Conservation (phyloP, 2,329 filamentous ascomycete species). For the Zopfia rhizophila region DNA sequence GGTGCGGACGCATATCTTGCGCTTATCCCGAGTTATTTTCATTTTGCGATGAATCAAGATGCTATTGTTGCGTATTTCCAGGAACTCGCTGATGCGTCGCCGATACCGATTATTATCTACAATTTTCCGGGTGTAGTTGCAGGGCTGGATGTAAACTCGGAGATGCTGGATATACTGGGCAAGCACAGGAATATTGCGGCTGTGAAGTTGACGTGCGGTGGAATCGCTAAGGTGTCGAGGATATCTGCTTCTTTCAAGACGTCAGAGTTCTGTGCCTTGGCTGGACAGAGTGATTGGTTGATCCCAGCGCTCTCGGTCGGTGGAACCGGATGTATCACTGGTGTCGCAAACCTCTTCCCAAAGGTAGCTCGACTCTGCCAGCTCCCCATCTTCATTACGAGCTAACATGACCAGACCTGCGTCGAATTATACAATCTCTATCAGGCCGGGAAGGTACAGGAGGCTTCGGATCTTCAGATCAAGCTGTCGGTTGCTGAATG, state of each 20-base stretch:
- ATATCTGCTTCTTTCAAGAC: slow-evolving; percentile 50
- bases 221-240: slow-evolving; percentile 56
- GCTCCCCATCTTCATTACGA: not conserved
- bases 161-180: slow-evolving; percentile 48
- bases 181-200: slow-evolving; percentile 50
- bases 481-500: slow-evolving; percentile 65
- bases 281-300: slow-evolving; percentile 58
- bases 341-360: slow-evolving; percentile 71
- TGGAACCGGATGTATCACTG: slow-evolving; percentile 69
- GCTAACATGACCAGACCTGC: slow-evolving; percentile 47
- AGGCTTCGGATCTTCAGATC: slow-evolving; percentile 62
- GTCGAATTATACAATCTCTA: slow-evolving; percentile 61
- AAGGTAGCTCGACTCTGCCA: slow-evolving; percentile 41
- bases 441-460: slow-evolving; percentile 57
- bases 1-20: slow-evolving; percentile 53
- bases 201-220: slow-evolving; percentile 52
- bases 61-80: slow-evolving; percentile 50
- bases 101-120: slow-evolving; percentile 59
- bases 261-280: slow-evolving; percentile 51
- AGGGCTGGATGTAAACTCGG: slow-evolving; percentile 58
- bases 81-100: slow-evolving; percentile 50
- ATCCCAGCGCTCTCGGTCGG: slow-evolving; percentile 69
- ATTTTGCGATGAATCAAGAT: slow-evolving; percentile 51
- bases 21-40: slow-evolving; percentile 53
- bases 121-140: slow-evolving; percentile 59